These are phyloP conservation scores for Auricularia sp. DNA, from an alignment of 768 basidiomycete genomes.

Conservation along the genomic window DNA sequence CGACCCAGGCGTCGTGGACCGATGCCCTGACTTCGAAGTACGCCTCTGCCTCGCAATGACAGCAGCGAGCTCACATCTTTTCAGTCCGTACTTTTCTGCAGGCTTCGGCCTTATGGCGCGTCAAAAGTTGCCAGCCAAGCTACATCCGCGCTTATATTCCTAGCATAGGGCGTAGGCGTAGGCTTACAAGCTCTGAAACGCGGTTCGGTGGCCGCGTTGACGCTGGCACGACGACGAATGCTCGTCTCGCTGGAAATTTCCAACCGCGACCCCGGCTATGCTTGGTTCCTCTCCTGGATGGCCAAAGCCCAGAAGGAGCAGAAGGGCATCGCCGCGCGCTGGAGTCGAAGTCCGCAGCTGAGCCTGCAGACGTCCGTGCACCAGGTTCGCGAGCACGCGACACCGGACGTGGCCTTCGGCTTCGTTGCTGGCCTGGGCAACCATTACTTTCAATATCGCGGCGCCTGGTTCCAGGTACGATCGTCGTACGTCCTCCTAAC, in stretches of 20 bases:
- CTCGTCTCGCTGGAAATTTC: constrained; percentile 93
- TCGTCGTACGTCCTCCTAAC: neutral
- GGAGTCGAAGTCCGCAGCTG: constrained; percentile 79
- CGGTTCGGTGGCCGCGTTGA: constrained; percentile 55
- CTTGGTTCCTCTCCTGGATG: constrained; percentile 98
- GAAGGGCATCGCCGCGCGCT: constrained; percentile 23
- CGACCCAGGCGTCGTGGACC: neutral
- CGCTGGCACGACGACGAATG: constrained; percentile 75
- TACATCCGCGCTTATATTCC: neutral
- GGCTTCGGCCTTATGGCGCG: constrained; percentile 94
- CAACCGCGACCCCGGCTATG: constrained; percentile 88
- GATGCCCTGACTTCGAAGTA: neutral
- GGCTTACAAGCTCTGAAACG: constrained; percentile 68
- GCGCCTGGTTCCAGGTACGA: constrained; percentile 90
- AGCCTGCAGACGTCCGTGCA: constrained; percentile 90
- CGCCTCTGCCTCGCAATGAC: neutral
- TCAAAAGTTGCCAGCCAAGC: too few species aligned
- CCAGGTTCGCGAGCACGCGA: constrained; percentile 74
- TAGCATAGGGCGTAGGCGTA: constrained; percentile 66
- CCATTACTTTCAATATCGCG: constrained; percentile 82
- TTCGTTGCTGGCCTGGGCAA: constrained; percentile 94
- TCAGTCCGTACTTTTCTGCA: constrained; percentile 92
- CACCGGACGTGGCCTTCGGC: constrained; percentile 78
- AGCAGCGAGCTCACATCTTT: neutral
- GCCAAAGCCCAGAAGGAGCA: constrained; percentile 15